phyloP scores from a whole-genome alignment of 768 basidiomycete species.

The Thelephora aurantiotincta region DNA sequence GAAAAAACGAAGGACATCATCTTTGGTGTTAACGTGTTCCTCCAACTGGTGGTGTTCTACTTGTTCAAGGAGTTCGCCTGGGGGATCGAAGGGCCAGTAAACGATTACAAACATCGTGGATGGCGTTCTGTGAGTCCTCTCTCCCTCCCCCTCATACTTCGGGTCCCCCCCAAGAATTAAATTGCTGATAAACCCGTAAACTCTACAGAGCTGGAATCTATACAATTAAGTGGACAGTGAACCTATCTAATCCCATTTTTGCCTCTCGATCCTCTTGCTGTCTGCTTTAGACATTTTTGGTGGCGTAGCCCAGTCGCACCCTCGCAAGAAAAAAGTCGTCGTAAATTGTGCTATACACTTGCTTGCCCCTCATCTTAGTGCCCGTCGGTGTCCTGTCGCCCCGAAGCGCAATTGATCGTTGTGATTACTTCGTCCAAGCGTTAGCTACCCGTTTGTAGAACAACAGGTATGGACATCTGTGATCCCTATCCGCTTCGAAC shows the following conservation, averaged over 20 bases:
- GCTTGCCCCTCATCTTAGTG: not conserved
- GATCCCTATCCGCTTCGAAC: constrained; percentile 37
- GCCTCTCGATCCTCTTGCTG: constrained; percentile 2
- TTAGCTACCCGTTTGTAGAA: constrained; percentile 59
- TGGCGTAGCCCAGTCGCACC: constrained; percentile 5
- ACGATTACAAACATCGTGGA: constrained; percentile 59
- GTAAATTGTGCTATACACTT: constrained; percentile 1
- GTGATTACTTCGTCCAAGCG: constrained; percentile 3
- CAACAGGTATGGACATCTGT: constrained; percentile 75
- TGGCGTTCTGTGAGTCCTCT: constrained; percentile 51
- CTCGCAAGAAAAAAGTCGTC: constrained; percentile 5
- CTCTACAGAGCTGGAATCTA: constrained; percentile 22
- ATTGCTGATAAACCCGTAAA: not conserved
- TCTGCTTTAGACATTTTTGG: not conserved
- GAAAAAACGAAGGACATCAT: constrained; percentile 52
- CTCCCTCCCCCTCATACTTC: not conserved
- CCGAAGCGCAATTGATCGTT: not conserved
- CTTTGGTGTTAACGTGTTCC: constrained; percentile 47
- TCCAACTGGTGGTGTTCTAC: constrained; percentile 76
- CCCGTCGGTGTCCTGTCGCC: too few species aligned
- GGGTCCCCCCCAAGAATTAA: too few species aligned
- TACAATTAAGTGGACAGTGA: constrained; percentile 14
- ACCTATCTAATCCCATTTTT: constrained; percentile 6
- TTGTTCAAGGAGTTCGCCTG: constrained; percentile 88
- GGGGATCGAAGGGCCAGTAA: constrained; percentile 83